Base-by-base conservation (phyloP, 345 rosid species). In the Xanthoceras sorbifolium region DNA sequence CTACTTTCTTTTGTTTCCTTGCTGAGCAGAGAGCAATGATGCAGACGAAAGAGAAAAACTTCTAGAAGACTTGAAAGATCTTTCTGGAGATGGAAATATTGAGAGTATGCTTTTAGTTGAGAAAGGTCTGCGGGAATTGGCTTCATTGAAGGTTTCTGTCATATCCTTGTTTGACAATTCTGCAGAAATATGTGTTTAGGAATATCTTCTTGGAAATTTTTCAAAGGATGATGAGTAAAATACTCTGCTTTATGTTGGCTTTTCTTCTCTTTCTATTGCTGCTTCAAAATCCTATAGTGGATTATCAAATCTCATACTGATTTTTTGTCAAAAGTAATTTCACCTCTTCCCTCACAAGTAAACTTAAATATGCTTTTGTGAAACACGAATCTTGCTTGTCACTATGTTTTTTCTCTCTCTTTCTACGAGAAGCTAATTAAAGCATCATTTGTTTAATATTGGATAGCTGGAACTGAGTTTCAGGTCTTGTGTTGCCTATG, bases 61-160 rank as follows among this genome's bases (percentile, higher is more conserved):
- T 72, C 74, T 85, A 15, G 80, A 67, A 72, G 87, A 79, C 26
- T 77, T 76, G 62, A 83, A 71, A 68, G 91, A 85, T 67, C 78
- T 73, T 71, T 85, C 90, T 22, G 91, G 88, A 63, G 99, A 88
- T 44, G 86, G 94, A 69, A 89, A 78, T 75, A 62, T 93, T 1
- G 99, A 95, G 77, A 91, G 91, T 89, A 87, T 93, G 96, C 82
- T 95, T 76, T 67, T 84, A 75, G 98, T 87, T 1, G 99, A 95
- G 91, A 90, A 85, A 85, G 98, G 99, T 83, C 80, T 95, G 83
- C 84, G 89, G 42, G 98, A 95, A 89, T 79, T 90, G 76, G 93
- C 92, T 81, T 81, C 90, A 60, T 75, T 94, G 14, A 94, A 93
- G 99, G 98, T 92, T 54, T 77, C 69, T 75, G 26, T 62, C 50